phyloP scores from a whole-genome alignment of 495 filamentous ascomycete genomes.

The Poronia punctata region DNA sequence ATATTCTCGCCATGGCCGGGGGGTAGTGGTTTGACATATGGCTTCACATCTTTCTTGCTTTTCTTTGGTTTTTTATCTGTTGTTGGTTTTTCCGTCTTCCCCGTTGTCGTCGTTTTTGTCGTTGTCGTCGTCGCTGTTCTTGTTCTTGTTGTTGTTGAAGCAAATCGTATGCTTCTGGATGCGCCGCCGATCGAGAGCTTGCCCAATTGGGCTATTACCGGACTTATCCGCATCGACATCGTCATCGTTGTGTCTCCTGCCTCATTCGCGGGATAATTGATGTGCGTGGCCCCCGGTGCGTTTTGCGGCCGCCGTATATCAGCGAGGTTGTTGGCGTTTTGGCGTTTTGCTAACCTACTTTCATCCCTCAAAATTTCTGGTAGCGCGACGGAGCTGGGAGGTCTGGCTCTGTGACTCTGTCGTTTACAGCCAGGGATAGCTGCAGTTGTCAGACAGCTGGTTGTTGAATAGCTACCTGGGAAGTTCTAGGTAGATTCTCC shows the following conservation, averaged over 20 bases:
- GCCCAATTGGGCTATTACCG: constrained; percentile 18
- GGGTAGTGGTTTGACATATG: no score
- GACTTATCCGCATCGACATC: constrained; percentile 20
- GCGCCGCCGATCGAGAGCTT: constrained; percentile 18
- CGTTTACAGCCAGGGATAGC: no score
- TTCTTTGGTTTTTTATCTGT: not conserved
- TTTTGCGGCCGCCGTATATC: not conserved
- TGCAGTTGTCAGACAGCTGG: no score
- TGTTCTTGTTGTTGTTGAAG: not conserved
- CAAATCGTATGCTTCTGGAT: constrained; percentile 17
- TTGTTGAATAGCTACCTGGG: no score
- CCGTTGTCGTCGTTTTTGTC: no score
- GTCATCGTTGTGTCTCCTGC: constrained; percentile 6
- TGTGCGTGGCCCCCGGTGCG: constrained; percentile 5
- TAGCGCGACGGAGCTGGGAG: constrained; percentile 1
- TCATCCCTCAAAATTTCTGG: constrained; percentile 14
- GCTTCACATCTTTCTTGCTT: constrained; percentile 4
- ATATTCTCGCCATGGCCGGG: constrained; percentile 60
- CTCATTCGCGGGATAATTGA: not conserved
- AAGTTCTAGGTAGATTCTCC: no score
- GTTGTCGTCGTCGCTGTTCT: constrained; percentile 5
- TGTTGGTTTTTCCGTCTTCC: not conserved
- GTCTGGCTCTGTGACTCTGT: not conserved
- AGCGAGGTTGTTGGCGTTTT: constrained; percentile 5
- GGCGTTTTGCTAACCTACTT: not conserved